Base-by-base conservation (phyloP, 2,329 filamentous ascomycete species). In the Colletotrichum costaricense region DNA sequence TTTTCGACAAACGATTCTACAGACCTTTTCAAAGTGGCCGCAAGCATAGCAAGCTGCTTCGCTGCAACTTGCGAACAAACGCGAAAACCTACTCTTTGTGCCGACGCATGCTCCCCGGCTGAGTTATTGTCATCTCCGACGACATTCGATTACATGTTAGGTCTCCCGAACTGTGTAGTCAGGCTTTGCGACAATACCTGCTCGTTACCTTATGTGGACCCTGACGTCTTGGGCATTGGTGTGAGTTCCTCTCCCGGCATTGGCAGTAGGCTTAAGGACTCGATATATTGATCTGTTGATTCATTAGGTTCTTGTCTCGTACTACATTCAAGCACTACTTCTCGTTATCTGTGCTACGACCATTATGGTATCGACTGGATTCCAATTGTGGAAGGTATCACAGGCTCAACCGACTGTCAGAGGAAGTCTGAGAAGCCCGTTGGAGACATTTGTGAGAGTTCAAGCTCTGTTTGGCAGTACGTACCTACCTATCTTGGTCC, bases 381-480 rank as follows among this genome's bases (percentile, higher is more conserved):
- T 35, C n/a, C 26, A 57, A 8, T n/a, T 35, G 3, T 57, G 16
- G 28, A 33, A 33, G 9, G 54, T 16, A 26, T 14, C 11, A 9
- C 5, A 22, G 22, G 22, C n/a, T 11, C 22, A 55, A 12, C 9
- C 5, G 12, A 14, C 52, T 2, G 9, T 26, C 22, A 55, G 24
- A 22, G 5, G 28, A 6, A 24, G 52, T 24, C 4, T 26, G 52
- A 24, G 52, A 26, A 26, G 14, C 12, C 35, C 52, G 7, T 55
- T 22, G 5, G 22, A 55, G 22, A 55, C 24, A 33, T 30, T 30
- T 9, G 12, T 38, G 35, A 38, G 62, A 16, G 62, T 63, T 4
- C 62, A 63, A 26, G 52, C 62, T 4, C 28, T 63, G 6, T 63
- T 63, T 26, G 62, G 62, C 5, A 63, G 62, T 63, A 24, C 22